A percentile compares a stretch with the other conserved stretches of the same genome.
phyloP scores from a whole-genome alignment of 306 rosid genomes.

The Corylus avellana region DNA sequence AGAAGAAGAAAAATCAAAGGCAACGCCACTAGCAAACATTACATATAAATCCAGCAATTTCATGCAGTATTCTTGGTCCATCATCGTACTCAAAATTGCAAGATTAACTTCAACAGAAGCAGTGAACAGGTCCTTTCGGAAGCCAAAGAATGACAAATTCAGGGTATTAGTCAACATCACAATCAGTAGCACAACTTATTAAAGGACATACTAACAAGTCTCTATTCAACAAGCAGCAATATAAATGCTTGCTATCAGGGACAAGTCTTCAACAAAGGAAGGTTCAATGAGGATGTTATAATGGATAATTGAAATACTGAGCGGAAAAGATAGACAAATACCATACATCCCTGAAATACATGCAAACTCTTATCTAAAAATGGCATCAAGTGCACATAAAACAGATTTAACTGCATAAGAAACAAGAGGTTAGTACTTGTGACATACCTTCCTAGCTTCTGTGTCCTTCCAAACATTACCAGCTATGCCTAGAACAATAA shows the following conservation, averaged over 20 bases:
- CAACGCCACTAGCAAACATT: not conserved
- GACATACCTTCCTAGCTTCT: slow-evolving; percentile 86
- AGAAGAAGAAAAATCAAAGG: not conserved
- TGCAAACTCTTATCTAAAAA: slow-evolving; percentile 4
- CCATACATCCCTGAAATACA: slow-evolving; percentile 13
- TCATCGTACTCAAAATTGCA: not conserved
- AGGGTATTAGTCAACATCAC: not conserved
- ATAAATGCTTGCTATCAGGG: not conserved
- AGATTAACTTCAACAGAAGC: not conserved
- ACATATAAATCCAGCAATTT: not conserved
- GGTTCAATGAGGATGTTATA: not conserved
- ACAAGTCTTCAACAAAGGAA: not conserved
- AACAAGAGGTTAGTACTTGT: slow-evolving; percentile 17
- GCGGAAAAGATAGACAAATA: not conserved
- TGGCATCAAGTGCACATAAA: slow-evolving; percentile 8
- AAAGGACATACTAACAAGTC: not conserved
- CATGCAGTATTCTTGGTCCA: not conserved
- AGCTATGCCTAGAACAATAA: slow-evolving; percentile 91
- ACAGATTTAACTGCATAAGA: slow-evolving; percentile 24
- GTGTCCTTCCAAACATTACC: slow-evolving; percentile 99
- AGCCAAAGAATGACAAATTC: not conserved
- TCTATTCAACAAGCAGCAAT: not conserved
- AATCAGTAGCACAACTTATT: not conserved
- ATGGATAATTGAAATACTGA: not conserved
- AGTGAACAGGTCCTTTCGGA: slow-evolving; percentile 1